A percentile compares a stretch with the other conserved stretches of the same genome.
Evolutionary conservation across 176 grass and related monocot genomes (phyloP).

Genomic region (Calamus simplicifolius): DNA sequence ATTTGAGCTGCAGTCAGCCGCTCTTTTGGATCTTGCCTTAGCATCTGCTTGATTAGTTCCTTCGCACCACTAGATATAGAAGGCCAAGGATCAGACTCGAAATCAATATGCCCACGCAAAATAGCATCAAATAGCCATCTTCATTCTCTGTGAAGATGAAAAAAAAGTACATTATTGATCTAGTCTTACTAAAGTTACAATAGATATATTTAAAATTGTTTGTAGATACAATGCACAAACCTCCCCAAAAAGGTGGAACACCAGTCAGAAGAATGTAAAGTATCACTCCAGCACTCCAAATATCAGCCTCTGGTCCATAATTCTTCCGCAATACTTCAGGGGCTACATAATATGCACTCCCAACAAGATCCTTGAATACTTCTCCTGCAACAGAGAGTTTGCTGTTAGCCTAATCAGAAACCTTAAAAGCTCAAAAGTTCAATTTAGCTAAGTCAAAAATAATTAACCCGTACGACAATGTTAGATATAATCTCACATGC

Average conservation of each 20-base stretch:
- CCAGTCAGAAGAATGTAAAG: slow-evolving; percentile 97
- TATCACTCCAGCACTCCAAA: slow-evolving; percentile 97
- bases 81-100: slow-evolving; percentile 91
- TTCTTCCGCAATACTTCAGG: slow-evolving; percentile 78
- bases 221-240: slow-evolving; percentile 16
- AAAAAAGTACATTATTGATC: neutral
- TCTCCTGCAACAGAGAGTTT: slow-evolving; percentile 39
- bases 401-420: neutral
- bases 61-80: slow-evolving; percentile 76
- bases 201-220: neutral
- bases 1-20: slow-evolving; percentile 83
- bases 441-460: no score
- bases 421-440: neutral
- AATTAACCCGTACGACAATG: no score
- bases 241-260: slow-evolving; percentile 99
- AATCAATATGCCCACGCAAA: slow-evolving; percentile 66
- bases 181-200: neutral
- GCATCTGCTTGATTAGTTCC: slow-evolving; percentile 92
- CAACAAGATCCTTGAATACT: slow-evolving; percentile 89
- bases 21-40: slow-evolving; percentile 83
- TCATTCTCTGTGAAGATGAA: slow-evolving; percentile 74
- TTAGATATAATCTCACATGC: no score
- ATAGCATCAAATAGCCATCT: slow-evolving; percentile 85
- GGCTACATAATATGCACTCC: slow-evolving; percentile 98
- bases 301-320: slow-evolving; percentile 89